Evolutionary conservation across 2,329 filamentous ascomycete species (phyloP).

Genomic region (Phyllosticta citrichinensis): DNA sequence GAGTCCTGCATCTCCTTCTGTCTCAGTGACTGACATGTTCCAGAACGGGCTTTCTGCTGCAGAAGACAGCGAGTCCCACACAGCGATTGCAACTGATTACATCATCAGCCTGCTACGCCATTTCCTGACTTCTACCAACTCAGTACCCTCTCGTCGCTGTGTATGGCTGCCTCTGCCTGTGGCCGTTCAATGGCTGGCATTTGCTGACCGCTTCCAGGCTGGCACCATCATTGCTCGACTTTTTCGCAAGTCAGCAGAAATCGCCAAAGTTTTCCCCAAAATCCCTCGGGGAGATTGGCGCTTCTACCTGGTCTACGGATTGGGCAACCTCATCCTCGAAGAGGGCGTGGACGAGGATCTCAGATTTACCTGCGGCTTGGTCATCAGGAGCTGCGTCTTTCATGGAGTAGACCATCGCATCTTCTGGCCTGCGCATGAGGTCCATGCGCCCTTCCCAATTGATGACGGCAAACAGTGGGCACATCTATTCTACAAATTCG

Average conservation of each 20-base stretch:
- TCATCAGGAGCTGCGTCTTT: conserved; percentile 19
- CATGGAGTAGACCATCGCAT: conserved; percentile 16
- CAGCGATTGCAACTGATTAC: background rate
- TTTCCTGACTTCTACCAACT: background rate
- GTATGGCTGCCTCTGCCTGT: background rate
- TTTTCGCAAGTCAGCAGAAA: background rate
- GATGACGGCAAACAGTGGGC: conserved; percentile 18
- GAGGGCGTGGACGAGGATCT: conserved; percentile 19
- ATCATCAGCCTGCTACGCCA: background rate
- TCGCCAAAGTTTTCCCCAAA: background rate
- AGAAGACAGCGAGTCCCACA: background rate
- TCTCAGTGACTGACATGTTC: background rate
- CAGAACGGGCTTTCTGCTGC: background rate
- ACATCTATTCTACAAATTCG: conserved; percentile 18
- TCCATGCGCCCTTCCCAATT: conserved; percentile 19
- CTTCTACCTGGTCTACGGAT: background rate
- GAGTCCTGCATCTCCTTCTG: background rate
- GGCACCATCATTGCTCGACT: background rate
- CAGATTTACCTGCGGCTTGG: conserved; percentile 22
- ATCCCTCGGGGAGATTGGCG: background rate
- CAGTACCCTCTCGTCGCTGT: background rate
- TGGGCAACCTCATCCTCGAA: conserved; percentile 20
- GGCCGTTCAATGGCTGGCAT: background rate
- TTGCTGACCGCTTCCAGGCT: background rate
- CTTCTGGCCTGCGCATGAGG: conserved; percentile 19